phyloP scores from a whole-genome alignment of 2,329 filamentous ascomycete genomes.

The Sporothrix brasiliensis region DNA sequence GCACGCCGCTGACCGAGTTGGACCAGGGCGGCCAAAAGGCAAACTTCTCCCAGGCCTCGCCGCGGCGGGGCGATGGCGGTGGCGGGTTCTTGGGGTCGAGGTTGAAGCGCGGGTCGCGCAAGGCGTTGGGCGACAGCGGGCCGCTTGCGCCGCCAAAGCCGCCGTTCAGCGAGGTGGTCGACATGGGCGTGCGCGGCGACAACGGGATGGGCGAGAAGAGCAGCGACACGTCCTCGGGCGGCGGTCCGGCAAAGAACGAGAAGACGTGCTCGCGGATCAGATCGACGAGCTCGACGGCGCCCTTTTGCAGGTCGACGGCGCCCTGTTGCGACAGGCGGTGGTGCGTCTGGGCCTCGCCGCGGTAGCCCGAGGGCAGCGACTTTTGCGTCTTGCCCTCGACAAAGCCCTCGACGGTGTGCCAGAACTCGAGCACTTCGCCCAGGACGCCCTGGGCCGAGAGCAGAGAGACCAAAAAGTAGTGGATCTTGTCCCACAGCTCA shows the following conservation, averaged over 20 bases:
- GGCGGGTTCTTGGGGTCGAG: conserved; percentile 78
- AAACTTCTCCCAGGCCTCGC: conserved; percentile 88
- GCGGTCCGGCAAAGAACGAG: conserved; percentile 82
- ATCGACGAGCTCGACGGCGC: conserved; percentile 77
- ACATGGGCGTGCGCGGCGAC: conserved; percentile 68
- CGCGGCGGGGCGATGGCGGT: conserved; percentile 72
- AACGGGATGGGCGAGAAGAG: conserved; percentile 79
- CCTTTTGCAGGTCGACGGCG: conserved; percentile 72
- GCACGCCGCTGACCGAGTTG: conserved; percentile 87
- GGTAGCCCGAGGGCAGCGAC: conserved; percentile 76
- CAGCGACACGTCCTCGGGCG: conserved; percentile 85
- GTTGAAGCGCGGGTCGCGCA: conserved; percentile 74
- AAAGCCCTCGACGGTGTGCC: conserved; percentile 89
- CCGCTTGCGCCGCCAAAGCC: conserved; percentile 37
- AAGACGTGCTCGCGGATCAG: conserved; percentile 78
- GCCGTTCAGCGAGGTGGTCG: conserved; percentile 45
- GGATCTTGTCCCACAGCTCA: conserved; percentile 90
- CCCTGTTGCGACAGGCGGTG: conserved; percentile 76
- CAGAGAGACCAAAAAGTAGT: conserved; percentile 71
- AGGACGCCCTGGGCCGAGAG: conserved; percentile 79
- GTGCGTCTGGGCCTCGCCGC: conserved; percentile 77
- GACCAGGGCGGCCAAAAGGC: conserved; percentile 95
- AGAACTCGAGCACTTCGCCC: conserved; percentile 89
- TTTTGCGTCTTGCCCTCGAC: conserved; percentile 83
- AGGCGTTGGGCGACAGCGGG: conserved; percentile 57